Percentiles rank a stretch among this genome's conserved stretches.
Conservation (phyloP, 768 basidiomycete species). For the Trametes cinnabarina region DNA sequence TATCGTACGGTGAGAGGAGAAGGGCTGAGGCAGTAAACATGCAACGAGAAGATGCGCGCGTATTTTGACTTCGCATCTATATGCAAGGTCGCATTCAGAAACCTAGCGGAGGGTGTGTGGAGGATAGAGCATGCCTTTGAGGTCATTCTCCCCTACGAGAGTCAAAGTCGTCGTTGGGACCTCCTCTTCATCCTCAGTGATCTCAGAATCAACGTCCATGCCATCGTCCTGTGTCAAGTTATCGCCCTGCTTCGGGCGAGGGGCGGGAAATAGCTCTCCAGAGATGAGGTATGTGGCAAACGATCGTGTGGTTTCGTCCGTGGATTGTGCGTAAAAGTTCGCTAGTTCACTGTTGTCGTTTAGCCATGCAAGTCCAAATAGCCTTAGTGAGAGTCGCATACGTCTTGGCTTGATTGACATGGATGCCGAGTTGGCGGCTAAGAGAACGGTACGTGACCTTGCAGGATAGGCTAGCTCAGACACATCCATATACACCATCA, state of each 20-base stretch:
- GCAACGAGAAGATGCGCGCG: conserved; percentile 48
- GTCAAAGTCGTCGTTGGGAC: conserved; percentile 48
- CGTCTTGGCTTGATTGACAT: conserved; percentile 82
- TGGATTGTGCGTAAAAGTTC: conserved; percentile 48
- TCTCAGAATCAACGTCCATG: conserved; percentile 43
- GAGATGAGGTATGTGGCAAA: conserved; percentile 72
- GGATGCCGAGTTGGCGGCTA: conserved; percentile 66
- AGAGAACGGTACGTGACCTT: conserved; percentile 80
- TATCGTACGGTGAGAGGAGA: conserved; percentile 54
- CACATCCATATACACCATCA: not conserved
- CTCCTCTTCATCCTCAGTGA: conserved; percentile 39
- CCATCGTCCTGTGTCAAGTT: conserved; percentile 18
- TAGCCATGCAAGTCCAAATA: not conserved
- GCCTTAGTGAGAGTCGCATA: conserved; percentile 31
- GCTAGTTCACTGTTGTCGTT: conserved; percentile 56
- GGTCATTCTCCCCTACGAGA: conserved; percentile 59
- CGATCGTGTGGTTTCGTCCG: conserved; percentile 39
- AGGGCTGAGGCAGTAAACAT: conserved; percentile 73
- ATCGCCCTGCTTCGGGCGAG: not conserved
- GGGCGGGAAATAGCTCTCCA: conserved; percentile 43
- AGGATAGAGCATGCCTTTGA: conserved; percentile 51
- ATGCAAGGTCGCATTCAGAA: not conserved
- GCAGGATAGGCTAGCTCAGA: not conserved
- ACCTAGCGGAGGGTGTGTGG: not conserved
- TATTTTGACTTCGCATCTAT: conserved; percentile 57